Evolutionary conservation across 257 asterid species (phyloP).

Genomic region (Oldenlandia corymbosa): DNA sequence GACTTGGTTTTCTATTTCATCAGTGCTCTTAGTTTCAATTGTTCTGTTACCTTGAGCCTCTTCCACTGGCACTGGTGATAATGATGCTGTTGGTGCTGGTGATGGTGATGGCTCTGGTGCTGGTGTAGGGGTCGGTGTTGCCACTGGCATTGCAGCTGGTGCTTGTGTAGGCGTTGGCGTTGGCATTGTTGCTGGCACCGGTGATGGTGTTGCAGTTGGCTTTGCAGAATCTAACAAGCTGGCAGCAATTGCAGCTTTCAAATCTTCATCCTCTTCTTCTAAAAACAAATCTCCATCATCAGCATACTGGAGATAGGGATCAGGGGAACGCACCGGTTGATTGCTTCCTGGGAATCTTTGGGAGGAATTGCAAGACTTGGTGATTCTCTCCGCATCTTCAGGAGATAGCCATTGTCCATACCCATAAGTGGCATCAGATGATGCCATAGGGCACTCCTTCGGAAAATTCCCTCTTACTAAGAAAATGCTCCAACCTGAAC

Average conservation of each 20-base stretch:
- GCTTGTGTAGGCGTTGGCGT: too few species aligned
- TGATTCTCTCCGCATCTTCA: slow-evolving; percentile 87
- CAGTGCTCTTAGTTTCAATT: slow-evolving; percentile 23
- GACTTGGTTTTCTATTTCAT: slow-evolving; percentile 20
- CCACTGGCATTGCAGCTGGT: too few species aligned
- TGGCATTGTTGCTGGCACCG: too few species aligned
- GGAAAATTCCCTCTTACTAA: slow-evolving; percentile 88
- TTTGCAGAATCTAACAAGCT: slow-evolving; percentile 68
- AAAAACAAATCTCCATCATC: slow-evolving; percentile 24
- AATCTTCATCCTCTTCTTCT: slow-evolving; percentile 81
- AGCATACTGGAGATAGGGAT: slow-evolving; percentile 21
- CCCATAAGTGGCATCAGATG: slow-evolving; percentile 77
- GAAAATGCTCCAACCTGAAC: slow-evolving; percentile 92
- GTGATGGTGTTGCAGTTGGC: too few species aligned
- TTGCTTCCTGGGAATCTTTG: slow-evolving; percentile 22
- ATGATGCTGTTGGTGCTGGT: too few species aligned
- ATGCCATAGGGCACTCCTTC: slow-evolving; percentile 62
- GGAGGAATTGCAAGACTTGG: slow-evolving; percentile 58
- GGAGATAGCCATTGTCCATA: slow-evolving; percentile 95
- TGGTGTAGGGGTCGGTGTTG: too few species aligned
- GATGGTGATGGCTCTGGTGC: too few species aligned
- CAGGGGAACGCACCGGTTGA: slow-evolving; percentile 21
- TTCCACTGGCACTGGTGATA: too few species aligned
- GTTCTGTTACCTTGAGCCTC: background rate
- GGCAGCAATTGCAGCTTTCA: slow-evolving; percentile 95